Evolutionary conservation across 2,329 filamentous ascomycete species (phyloP).

Genomic region (Pseudopithomyces chartarum): DNA sequence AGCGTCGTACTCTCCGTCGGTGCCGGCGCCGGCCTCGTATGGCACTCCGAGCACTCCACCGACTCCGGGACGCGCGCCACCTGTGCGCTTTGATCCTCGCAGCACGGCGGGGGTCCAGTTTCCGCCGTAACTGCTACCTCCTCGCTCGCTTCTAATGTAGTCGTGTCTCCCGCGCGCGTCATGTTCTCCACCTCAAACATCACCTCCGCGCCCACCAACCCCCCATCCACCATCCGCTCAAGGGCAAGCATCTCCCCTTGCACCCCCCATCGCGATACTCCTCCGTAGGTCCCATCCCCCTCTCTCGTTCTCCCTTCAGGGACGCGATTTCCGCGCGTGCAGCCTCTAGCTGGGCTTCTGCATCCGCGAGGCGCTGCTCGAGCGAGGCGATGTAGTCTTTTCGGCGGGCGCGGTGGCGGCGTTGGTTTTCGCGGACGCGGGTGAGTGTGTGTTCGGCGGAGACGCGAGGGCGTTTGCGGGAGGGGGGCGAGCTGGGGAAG

Average conservation of each 20-base stretch:
- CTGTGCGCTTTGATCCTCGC: constrained; percentile 13
- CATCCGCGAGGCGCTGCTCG: constrained; percentile 40
- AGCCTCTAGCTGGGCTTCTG: constrained; percentile 29
- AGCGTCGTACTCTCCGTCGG: constrained; percentile 40
- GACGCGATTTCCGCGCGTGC: constrained; percentile 32
- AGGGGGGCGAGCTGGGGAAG: constrained; percentile 18
- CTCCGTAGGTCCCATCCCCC: neutral
- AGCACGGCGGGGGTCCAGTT: constrained; percentile 33
- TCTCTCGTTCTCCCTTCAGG: constrained; percentile 11
- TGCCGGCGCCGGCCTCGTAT: constrained; percentile 28
- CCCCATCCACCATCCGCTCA: neutral
- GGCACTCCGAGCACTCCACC: constrained; percentile 35
- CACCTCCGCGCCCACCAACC: neutral
- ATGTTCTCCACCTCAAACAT: no score
- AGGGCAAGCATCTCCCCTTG: neutral
- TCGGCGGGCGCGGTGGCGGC: constrained; percentile 54
- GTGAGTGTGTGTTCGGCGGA: constrained; percentile 43
- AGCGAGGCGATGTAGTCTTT: constrained; percentile 48
- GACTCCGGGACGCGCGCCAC: neutral
- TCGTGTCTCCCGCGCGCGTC: no score
- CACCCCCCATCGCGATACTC: neutral
- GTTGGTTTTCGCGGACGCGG: constrained; percentile 58
- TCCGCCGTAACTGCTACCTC: neutral
- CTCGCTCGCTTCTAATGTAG: neutral
- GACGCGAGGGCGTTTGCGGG: constrained; percentile 15